phyloP scores from a whole-genome alignment of 2,329 filamentous ascomycete species.

The Venturia aucupariae region DNA sequence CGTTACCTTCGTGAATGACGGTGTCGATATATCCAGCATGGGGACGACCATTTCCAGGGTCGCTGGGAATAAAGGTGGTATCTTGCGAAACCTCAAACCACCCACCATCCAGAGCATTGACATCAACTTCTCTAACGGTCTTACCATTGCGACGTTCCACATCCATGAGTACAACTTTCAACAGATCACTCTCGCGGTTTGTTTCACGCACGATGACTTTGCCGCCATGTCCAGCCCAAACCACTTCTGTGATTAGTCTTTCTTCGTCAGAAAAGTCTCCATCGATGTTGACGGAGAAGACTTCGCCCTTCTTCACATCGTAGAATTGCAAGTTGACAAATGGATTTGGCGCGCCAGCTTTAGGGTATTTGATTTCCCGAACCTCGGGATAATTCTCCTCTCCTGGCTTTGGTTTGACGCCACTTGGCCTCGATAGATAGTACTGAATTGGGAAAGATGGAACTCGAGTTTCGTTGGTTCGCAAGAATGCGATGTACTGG shows the following conservation, averaged over 20 bases:
- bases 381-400: conserved; percentile 88
- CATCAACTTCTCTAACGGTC: conserved; percentile 69
- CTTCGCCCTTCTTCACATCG: conserved; percentile 65
- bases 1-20: conserved; percentile 73
- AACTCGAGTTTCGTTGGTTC: conserved; percentile 87
- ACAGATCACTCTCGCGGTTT: conserved; percentile 85
- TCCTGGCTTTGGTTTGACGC: conserved; percentile 54
- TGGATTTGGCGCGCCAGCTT: conserved; percentile 88
- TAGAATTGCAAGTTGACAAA: conserved; percentile 83
- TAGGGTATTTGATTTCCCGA: conserved; percentile 91
- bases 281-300: conserved; percentile 69
- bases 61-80: conserved; percentile 78
- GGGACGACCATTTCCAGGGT: conserved; percentile 62
- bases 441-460: conserved; percentile 91
- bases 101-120: conserved; percentile 79
- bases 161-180: conserved; percentile 81
- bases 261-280: conserved; percentile 73
- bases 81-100: conserved; percentile 94
- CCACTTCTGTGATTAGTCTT: conserved; percentile 82
- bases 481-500: conserved; percentile 79
- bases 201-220: conserved; percentile 85
- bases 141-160: conserved; percentile 63
- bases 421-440: conserved; percentile 80
- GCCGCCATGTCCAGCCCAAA: conserved; percentile 69
- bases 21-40: conserved; percentile 91